Evolutionary conservation across 495 filamentous ascomycete genomes (phyloP).

Genomic region (Podospora didyma): DNA sequence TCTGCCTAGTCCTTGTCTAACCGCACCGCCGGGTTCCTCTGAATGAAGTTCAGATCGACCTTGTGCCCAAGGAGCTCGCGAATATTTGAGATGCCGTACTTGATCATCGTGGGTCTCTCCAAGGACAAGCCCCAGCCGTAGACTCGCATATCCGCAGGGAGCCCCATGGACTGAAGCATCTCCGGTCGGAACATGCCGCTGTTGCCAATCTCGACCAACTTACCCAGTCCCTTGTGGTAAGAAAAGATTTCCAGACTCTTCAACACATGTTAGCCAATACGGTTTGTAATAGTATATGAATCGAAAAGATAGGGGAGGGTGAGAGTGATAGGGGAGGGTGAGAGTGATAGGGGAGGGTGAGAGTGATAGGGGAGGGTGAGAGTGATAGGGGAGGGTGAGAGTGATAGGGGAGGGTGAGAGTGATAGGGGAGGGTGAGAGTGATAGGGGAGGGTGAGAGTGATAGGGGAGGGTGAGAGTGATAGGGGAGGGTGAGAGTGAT

Average conservation of each 20-base stretch:
- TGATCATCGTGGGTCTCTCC: conserved; percentile 97
- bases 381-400: too few relatives aligned
- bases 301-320: too few relatives aligned
- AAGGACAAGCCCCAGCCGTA: conserved; percentile 90
- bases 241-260: conserved; percentile 63
- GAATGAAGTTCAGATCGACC: conserved; percentile 75
- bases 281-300: too few relatives aligned
- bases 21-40: conserved; percentile 77
- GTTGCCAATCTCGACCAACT: conserved; percentile 96
- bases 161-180: conserved; percentile 78
- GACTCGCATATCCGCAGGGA: conserved; percentile 81
- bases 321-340: too few relatives aligned
- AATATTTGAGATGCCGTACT: conserved; percentile 82
- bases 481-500: too few relatives aligned
- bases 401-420: too few relatives aligned
- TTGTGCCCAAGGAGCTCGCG: conserved; percentile 82
- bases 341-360: too few relatives aligned
- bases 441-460: too few relatives aligned
- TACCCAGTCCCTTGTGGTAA: conserved; percentile 82
- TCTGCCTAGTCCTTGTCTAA: conserved; percentile 62
- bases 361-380: too few relatives aligned
- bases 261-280: background rate
- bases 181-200: conserved; percentile 97
- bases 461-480: too few relatives aligned
- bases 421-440: too few relatives aligned